Conservation (phyloP, 805 yeast species). For the Phaffomyces opuntiae region DNA sequence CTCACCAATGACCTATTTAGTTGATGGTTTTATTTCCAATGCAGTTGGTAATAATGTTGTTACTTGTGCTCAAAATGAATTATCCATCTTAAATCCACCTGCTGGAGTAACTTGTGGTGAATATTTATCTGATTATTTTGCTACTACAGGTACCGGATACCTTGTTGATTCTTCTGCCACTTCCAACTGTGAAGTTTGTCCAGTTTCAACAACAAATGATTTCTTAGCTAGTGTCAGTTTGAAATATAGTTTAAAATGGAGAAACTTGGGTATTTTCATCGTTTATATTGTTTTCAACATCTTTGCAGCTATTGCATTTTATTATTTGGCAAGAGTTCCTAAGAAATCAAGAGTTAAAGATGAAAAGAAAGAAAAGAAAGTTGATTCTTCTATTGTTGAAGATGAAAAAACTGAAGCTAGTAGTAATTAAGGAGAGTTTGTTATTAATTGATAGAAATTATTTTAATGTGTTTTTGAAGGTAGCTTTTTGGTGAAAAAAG, state of each 20-base stretch:
- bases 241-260: constrained; percentile 46
- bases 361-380: constrained; percentile 1
- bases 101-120: constrained; percentile 51
- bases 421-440: neutral
- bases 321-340: constrained; percentile 68
- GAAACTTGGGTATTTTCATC: constrained; percentile 53
- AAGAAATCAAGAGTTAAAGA: constrained; percentile 38
- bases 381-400: neutral
- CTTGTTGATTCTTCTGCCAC: constrained; percentile 26
- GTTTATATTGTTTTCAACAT: constrained; percentile 34
- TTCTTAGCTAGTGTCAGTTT: constrained; percentile 41
- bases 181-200: constrained; percentile 52
- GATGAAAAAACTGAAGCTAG: constrained; percentile 33
- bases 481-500: too few relatives aligned
- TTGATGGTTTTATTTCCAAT: constrained; percentile 43
- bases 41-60: constrained; percentile 46
- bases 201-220: constrained; percentile 47
- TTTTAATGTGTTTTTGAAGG: too few relatives aligned
- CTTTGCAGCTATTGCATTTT: constrained; percentile 34
- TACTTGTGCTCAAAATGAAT: constrained; percentile 41
- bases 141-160: constrained; percentile 21
- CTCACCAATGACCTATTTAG: constrained; percentile 61
- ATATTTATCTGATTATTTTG: constrained; percentile 34
- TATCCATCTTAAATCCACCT: constrained; percentile 42
- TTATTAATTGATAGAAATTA: neutral